These are phyloP conservation scores for Fraxinus velutina DNA, from an alignment of 305 asterid species.

Conservation along the genomic window DNA sequence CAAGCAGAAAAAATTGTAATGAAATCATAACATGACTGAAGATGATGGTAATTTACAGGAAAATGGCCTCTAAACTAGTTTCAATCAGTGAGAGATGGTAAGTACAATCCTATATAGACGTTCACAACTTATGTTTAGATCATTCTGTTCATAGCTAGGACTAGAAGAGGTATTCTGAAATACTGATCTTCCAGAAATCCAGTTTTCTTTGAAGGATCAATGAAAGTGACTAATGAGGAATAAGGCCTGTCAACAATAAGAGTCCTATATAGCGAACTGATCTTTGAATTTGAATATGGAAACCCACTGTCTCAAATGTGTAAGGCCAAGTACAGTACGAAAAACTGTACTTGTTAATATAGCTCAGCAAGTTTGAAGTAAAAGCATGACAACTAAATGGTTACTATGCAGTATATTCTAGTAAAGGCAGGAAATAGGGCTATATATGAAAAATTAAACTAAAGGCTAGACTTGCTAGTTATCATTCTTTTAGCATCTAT, in stretches of 20 bases:
- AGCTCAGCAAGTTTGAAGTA: neutral
- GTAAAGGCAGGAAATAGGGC: neutral
- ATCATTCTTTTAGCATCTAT: neutral
- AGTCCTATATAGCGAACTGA: neutral
- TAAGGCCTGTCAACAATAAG: neutral
- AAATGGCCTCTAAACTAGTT: neutral
- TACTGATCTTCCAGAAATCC: neutral
- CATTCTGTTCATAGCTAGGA: neutral
- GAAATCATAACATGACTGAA: neutral
- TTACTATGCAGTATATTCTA: neutral
- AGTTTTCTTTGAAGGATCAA: neutral
- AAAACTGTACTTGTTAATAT: neutral
- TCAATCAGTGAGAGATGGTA: neutral
- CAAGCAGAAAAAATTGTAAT: slow-evolving; percentile 11
- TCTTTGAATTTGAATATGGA: neutral
- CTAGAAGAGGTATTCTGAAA: neutral
- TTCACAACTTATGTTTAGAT: neutral
- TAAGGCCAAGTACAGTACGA: neutral
- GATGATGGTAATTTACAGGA: slow-evolving; percentile 4
- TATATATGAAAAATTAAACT: neutral
- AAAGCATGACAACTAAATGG: neutral
- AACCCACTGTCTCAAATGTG: neutral
- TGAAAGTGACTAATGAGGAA: neutral
- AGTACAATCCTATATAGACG: neutral
- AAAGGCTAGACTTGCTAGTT: neutral